Evolutionary conservation across 179 eudicot species (phyloP).

Genomic region (Vitellaria paradoxa): DNA sequence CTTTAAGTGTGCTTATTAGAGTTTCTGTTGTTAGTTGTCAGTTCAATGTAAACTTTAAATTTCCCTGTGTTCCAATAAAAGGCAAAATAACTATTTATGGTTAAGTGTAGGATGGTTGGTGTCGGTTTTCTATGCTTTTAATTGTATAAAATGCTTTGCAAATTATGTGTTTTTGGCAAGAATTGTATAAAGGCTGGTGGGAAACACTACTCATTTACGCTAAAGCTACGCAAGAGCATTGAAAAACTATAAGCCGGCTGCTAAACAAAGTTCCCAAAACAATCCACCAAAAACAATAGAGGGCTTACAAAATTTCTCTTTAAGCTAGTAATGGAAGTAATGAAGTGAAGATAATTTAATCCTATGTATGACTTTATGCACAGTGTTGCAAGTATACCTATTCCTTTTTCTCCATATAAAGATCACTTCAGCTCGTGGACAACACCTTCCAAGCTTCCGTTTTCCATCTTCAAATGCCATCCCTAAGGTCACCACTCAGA

Average conservation of each 20-base stretch:
- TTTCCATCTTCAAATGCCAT: background rate
- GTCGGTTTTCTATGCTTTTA: no score
- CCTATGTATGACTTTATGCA: background rate
- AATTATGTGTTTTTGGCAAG: no score
- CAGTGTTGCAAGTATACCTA: background rate
- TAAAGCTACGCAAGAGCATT: no score
- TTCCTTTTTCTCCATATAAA: background rate
- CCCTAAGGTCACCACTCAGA: background rate
- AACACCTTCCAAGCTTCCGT: background rate
- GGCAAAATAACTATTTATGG: no score
- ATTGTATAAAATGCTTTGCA: no score
- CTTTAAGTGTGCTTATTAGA: background rate
- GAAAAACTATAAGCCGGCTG: no score
- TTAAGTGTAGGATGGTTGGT: no score
- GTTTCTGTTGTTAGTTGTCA: slow-evolving; percentile 8
- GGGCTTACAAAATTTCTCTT: background rate
- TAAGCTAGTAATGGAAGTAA: background rate
- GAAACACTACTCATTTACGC: no score
- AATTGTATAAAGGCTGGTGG: no score
- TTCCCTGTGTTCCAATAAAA: background rate
- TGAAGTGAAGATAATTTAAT: background rate
- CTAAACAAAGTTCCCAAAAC: no score
- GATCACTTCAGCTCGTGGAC: background rate
- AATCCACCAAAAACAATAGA: no score
- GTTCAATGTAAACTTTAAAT: background rate